These are phyloP conservation scores for Gossypium aridum DNA, from an alignment of 441 rosid genomes.

Conservation along the genomic window DNA sequence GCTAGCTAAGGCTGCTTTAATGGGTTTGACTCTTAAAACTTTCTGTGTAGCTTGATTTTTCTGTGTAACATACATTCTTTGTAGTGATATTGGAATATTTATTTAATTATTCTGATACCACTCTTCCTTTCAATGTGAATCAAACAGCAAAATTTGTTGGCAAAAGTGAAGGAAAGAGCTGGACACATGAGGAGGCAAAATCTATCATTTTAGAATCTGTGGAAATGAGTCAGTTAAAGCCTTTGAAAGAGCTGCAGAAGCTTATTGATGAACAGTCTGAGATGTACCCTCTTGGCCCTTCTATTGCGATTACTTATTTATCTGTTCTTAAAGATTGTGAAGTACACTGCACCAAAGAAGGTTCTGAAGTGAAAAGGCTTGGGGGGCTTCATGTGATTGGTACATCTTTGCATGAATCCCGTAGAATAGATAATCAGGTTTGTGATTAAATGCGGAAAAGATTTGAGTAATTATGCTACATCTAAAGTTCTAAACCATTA, in stretches of 20 bases:
- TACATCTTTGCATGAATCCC: conserved; percentile 93
- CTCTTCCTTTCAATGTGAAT: conserved; percentile 21
- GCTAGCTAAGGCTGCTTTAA: conserved; percentile 70
- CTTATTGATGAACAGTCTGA: conserved; percentile 80
- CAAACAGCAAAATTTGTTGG: conserved; percentile 82
- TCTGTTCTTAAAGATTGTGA: conserved; percentile 87
- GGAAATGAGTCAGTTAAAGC: conserved; percentile 77
- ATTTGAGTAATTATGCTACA: not conserved
- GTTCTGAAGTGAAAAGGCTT: conserved; percentile 86
- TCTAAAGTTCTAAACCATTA: conserved; percentile 9
- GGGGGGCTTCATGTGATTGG: conserved; percentile 98
- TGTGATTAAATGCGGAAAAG: conserved; percentile 16
- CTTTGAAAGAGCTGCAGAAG: conserved; percentile 48
- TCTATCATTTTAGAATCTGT: conserved; percentile 63
- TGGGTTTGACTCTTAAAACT: conserved; percentile 47
- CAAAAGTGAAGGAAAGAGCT: conserved; percentile 82
- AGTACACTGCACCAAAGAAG: conserved; percentile 78
- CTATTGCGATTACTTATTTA: conserved; percentile 78
- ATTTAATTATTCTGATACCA: conserved; percentile 6
- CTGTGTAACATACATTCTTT: not conserved
- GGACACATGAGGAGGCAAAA: conserved; percentile 73
- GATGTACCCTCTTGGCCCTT: conserved; percentile 88
- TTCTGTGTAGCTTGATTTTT: conserved; percentile 8
- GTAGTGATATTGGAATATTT: conserved; percentile 14
- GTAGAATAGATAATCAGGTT: conserved; percentile 98